Percentiles rank a stretch among this genome's conserved stretches.
Conservation (phyloP, 495 filamentous ascomycete species). For the Daldinia concentrica region DNA sequence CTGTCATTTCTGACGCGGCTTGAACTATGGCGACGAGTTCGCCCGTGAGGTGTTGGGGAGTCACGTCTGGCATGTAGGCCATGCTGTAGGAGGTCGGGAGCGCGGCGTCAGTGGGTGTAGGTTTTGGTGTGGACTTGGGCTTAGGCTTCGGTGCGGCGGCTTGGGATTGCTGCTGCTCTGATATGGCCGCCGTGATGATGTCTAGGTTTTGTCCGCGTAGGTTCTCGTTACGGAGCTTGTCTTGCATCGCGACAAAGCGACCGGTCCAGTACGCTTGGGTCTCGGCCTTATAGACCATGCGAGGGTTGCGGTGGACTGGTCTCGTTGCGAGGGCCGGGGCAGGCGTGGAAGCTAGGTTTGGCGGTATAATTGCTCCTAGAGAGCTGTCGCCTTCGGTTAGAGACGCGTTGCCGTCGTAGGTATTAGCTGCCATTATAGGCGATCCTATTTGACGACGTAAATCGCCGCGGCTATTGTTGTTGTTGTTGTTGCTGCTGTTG, state of each 20-base stretch:
- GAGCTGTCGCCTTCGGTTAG: background rate
- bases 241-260: slow-evolving; percentile 63
- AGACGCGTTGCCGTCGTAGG: background rate
- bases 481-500: slow-evolving; percentile 19
- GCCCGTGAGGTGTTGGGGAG: background rate
- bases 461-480: background rate
- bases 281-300: slow-evolving; percentile 45
- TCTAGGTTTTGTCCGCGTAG: slow-evolving; percentile 45
- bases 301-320: slow-evolving; percentile 19
- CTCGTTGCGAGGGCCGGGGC: background rate
- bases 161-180: slow-evolving; percentile 33
- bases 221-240: slow-evolving; percentile 60
- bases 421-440: background rate
- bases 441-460: background rate
- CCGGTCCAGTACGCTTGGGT: slow-evolving; percentile 63
- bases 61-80: background rate
- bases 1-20: slow-evolving; percentile 38
- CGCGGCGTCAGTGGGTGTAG: background rate
- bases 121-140: too few relatives aligned
- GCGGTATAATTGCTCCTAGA: background rate
- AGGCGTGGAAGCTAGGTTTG: background rate
- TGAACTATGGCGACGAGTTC: background rate
- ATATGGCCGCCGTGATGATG: slow-evolving; percentile 41
- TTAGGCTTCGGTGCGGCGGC: background rate
- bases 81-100: slow-evolving; percentile 14